Evolutionary conservation across 768 basidiomycete species (phyloP).

Genomic region (Wakefieldia striispora): DNA sequence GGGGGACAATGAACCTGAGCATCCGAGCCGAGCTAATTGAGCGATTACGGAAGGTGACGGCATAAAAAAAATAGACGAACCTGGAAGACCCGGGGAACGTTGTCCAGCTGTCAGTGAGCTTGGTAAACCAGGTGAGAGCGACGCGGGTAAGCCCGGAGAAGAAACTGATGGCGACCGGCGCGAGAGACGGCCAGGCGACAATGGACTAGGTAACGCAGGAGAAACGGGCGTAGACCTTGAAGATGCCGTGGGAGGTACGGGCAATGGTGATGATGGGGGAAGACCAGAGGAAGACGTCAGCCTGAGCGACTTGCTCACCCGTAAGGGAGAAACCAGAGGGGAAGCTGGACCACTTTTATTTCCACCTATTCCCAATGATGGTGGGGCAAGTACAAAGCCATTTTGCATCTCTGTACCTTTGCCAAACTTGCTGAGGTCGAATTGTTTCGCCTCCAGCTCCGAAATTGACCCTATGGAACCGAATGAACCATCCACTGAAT

Average conservation of each 20-base stretch:
- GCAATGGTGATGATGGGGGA: constrained; percentile 17
- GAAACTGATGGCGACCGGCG: constrained; percentile 2
- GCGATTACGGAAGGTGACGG: constrained; percentile 7
- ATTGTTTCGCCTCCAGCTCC: constrained; percentile 19
- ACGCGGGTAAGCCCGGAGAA: constrained; percentile 11
- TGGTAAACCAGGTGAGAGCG: constrained; percentile 19
- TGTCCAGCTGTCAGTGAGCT: constrained; percentile 18
- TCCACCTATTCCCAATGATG: constrained; percentile 22
- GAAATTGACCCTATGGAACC: constrained; percentile 22
- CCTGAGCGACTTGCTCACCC: constrained; percentile 27
- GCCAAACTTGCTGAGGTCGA: constrained; percentile 15
- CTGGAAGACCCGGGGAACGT: constrained; percentile 24
- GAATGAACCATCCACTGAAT: constrained; percentile 9
- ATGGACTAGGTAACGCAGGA: constrained; percentile 9
- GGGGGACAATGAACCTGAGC: constrained; percentile 16
- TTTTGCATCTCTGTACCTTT: constrained; percentile 1
- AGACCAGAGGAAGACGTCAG: constrained; percentile 14
- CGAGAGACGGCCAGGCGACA: constrained; percentile 13
- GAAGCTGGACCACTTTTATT: not conserved
- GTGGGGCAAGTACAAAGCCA: constrained; percentile 24
- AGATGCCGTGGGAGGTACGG: not conserved
- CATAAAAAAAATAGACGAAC: constrained; percentile 14
- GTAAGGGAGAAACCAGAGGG: constrained; percentile 22
- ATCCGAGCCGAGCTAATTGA: constrained; percentile 1
- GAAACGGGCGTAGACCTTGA: constrained; percentile 9